A percentile compares a stretch with the other conserved stretches of the same genome.
These are phyloP conservation scores for Ophiostoma australiae DNA, from an alignment of 2,329 filamentous ascomycete genomes.

Conservation along the genomic window DNA sequence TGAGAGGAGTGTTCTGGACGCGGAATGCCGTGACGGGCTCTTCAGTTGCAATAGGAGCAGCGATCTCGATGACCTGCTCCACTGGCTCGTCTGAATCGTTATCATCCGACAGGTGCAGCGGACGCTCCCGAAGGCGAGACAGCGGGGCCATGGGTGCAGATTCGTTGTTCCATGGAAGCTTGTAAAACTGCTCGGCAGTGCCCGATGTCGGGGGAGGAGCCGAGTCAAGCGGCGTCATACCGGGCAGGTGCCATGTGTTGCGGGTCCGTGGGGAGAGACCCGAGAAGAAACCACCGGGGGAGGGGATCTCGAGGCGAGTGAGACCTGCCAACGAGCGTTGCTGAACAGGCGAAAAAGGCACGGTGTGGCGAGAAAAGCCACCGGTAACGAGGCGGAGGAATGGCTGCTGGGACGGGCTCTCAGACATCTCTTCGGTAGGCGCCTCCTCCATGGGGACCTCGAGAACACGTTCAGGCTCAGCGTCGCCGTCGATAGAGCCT, in stretches of 20 bases:
- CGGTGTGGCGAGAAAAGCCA: constrained; percentile 33
- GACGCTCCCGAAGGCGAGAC: constrained; percentile 33
- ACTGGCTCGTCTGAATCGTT: constrained; percentile 46
- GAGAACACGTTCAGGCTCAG: constrained; percentile 52
- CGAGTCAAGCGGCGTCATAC: constrained; percentile 47
- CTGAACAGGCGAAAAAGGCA: constrained; percentile 45
- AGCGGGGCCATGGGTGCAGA: constrained; percentile 33
- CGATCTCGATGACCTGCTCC: constrained; percentile 63
- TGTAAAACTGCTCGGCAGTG: constrained; percentile 89
- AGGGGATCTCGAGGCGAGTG: constrained; percentile 80
- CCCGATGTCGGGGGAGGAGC: constrained; percentile 70
- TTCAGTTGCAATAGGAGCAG: constrained; percentile 43
- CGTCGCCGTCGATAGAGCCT: constrained; percentile 52
- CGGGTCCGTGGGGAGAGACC: constrained; percentile 70
- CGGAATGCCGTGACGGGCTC: constrained; percentile 60
- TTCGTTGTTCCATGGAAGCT: constrained; percentile 65
- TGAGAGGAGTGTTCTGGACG: constrained; percentile 38
- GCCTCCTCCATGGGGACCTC: constrained; percentile 40
- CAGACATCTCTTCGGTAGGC: constrained; percentile 38
- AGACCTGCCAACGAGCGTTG: constrained; percentile 63
- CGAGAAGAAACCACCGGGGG: constrained; percentile 86
- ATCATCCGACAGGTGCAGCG: constrained; percentile 35
- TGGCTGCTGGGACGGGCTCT: constrained; percentile 48
- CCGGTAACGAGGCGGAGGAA: constrained; percentile 47
- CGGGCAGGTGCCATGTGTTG: constrained; percentile 71